Base-by-base conservation (phyloP, 2,329 filamentous ascomycete species). In the Zasmidium citrigriseum region DNA sequence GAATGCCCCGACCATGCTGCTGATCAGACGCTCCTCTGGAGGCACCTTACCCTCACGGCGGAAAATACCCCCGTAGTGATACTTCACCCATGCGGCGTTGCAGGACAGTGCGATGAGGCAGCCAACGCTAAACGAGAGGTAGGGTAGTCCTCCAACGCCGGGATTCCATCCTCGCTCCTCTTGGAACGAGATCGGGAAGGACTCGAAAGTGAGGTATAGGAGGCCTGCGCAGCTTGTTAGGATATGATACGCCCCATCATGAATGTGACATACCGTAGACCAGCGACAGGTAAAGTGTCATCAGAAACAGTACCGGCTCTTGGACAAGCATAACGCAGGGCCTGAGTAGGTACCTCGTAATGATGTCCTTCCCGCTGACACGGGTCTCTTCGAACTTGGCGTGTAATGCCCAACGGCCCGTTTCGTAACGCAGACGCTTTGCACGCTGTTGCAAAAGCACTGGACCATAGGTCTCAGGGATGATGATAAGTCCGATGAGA, bases 141-240 rank as follows among this genome's bases (percentile, higher is more conserved):
- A 96, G 4, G 91, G 86, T 3, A 96, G 81, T 1, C 91, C 91
- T 3, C 86, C 83, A 20, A 90, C 75, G 57, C 92, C 92, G 1
- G 81, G 69, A 29, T 77, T 84, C 77, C 93, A 88, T 64, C 83
- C 81, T 73, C 96, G 88, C 2, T 91, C 81, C 1, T 75, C 72
- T 60, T 88, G 80, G 76, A 95, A 96, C 49, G 96, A 89, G 46
- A 95, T 83, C 0, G 89, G 88, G 67, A 95, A 96, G 1, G 91
- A 89, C 0, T 90, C 93, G 53, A 96, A 80, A 78, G 93, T 93
- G 22, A 93, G 86, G 70, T 95, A 96, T 1, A 96, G 83, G 0
- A 93, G 80, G 4, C 77, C 71, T 41, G 34, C 18, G 14, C 4
- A 4, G 16, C 34, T 41, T 16, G 34, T 41, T n/a, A 41, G 34